Percentiles rank a stretch among this genome's conserved stretches.
These are phyloP conservation scores for Lentinus brumalis DNA, from an alignment of 768 basidiomycete species.

Conservation along the genomic window DNA sequence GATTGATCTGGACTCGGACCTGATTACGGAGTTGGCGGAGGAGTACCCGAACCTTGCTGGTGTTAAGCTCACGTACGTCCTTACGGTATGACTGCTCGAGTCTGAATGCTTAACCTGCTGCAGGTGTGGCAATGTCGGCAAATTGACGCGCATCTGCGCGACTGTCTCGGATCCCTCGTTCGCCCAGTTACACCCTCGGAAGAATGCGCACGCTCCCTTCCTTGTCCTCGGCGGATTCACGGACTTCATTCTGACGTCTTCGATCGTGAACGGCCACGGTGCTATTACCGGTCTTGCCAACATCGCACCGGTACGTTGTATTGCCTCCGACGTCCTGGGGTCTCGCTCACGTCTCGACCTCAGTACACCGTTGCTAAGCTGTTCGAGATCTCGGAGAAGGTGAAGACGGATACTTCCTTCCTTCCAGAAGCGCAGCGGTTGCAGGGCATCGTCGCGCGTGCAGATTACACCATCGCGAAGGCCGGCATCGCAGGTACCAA, in stretches of 20 bases:
- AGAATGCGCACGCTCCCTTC: constrained; percentile 67
- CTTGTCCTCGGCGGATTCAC: constrained; percentile 83
- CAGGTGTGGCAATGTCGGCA: constrained; percentile 90
- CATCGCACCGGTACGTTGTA: constrained; percentile 62
- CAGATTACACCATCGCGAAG: constrained; percentile 79
- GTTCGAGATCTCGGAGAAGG: constrained; percentile 58
- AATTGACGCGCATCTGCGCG: constrained; percentile 81
- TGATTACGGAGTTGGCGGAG: constrained; percentile 76
- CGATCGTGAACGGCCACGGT: constrained; percentile 76
- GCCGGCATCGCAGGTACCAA: constrained; percentile 85
- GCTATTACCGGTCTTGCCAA: constrained; percentile 93
- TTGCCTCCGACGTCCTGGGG: not conserved
- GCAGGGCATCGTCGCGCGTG: constrained; percentile 80
- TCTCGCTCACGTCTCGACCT: not conserved
- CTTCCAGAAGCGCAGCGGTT: constrained; percentile 71
- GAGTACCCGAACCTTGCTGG: constrained; percentile 80
- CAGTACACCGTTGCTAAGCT: constrained; percentile 63
- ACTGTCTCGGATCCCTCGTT: constrained; percentile 62
- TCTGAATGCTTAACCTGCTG: constrained; percentile 13
- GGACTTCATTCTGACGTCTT: constrained; percentile 79
- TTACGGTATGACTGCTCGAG: not conserved
- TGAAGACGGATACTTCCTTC: constrained; percentile 53
- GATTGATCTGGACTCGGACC: constrained; percentile 87
- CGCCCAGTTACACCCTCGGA: constrained; percentile 61
- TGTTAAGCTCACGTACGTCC: constrained; percentile 83